Conservation (phyloP, 2,329 filamentous ascomycete genomes). For the Apiospora rasikravindrae region DNA sequence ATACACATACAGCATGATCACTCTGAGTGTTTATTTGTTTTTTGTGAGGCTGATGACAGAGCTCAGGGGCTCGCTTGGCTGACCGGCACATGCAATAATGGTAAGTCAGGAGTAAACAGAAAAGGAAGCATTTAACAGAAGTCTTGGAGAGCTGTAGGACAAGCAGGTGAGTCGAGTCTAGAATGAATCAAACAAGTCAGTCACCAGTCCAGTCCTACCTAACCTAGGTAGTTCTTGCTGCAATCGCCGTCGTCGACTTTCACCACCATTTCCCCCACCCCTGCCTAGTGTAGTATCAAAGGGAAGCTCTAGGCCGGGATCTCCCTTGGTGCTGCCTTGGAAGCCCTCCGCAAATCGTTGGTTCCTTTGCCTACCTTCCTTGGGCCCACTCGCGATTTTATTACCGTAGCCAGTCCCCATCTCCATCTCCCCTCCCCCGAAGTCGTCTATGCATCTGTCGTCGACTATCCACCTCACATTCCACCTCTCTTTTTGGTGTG, state of each 20-base stretch:
- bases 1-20: slow-evolving; percentile 1
- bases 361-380: neutral
- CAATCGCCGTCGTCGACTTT: neutral
- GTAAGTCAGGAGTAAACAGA: slow-evolving; percentile 14
- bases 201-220: too few relatives aligned
- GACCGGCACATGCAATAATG: neutral
- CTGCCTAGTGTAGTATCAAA: slow-evolving; percentile 16
- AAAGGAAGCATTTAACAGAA: slow-evolving; percentile 3
- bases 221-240: neutral
- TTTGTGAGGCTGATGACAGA: neutral
- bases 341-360: slow-evolving; percentile 11
- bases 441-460: slow-evolving; percentile 9
- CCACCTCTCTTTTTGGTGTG: slow-evolving; percentile 19
- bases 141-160: neutral
- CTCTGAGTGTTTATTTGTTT: slow-evolving; percentile 3
- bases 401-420: slow-evolving; percentile 5
- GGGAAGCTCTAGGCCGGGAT: slow-evolving; percentile 5
- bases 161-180: neutral
- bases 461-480: slow-evolving; percentile 8
- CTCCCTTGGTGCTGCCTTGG: neutral
- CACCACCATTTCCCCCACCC: neutral
- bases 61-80: neutral
- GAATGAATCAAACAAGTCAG: slow-evolving; percentile 4
- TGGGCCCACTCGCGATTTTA: slow-evolving; percentile 7
- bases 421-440: neutral